Base-by-base conservation (phyloP, 169 alveolate species). In the Babesia ovis region DNA sequence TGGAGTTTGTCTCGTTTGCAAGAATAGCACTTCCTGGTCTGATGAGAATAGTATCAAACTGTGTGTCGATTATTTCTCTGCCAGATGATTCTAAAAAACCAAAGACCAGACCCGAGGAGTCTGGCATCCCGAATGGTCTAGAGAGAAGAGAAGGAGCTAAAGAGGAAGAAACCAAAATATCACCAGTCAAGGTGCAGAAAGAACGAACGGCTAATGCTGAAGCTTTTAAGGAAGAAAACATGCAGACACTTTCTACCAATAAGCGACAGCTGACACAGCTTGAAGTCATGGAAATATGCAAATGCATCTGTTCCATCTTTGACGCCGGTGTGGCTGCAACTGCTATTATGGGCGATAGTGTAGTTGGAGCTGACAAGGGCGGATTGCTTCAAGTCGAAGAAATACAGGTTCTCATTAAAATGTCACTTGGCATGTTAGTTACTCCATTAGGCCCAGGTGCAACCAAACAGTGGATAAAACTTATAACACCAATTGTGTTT, bases 231-330 rank as follows among this genome's bases (percentile, higher is more conserved):
- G 58, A 54, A 9, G 69, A 68, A 45, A 4, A 3, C 18, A 35
- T 35, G 20, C 50, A 46, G 41, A 18, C 20, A 6, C 51, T 43
- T 37, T 69, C 69, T 16, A n/a, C 27, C 6, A 53, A 18, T 39
- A 68, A 54, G 27, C 27, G 69, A 42, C 39, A 23, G 39, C 69
- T 68, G 29, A 68, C 79, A 32, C 68, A 39, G 11, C 18, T 42
- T 5, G 79, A 68, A 45, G 20, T 32, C 34, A 14, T 68, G 29
- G 79, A 68, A 20, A 51, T 68, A 8, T 54, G 68, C 69, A 68
- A 68, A 43, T 53, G 70, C 32, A 56, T 68, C 22, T 68, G 79
- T 45, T 53, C 41, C 35, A 54, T 68, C 9, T 68, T 22, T 6
- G 59, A 68, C 5, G 58, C 58, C 32, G 67, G 61, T 3, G 42